Evolutionary conservation across 768 basidiomycete genomes (phyloP).

Genomic region (Clathrus columnatus): DNA sequence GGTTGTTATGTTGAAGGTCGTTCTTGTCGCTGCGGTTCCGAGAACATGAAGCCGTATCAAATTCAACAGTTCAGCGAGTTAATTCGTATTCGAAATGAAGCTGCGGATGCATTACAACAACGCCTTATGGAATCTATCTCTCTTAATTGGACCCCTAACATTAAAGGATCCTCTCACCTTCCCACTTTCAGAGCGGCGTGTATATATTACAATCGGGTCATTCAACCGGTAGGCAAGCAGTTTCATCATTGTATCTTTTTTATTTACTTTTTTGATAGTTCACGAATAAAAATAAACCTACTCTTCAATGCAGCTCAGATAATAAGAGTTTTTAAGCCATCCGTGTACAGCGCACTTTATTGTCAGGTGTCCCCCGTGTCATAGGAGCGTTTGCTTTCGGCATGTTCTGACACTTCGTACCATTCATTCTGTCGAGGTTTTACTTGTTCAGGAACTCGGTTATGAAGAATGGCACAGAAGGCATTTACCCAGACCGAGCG

Average conservation of each 20-base stretch:
- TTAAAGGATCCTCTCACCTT: background rate
- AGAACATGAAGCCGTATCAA: conserved; percentile 53
- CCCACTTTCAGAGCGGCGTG: conserved; percentile 8
- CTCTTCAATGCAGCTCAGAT: conserved; percentile 18
- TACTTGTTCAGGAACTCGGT: conserved; percentile 18
- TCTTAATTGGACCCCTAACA: background rate
- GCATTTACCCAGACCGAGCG: background rate
- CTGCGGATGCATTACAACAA: conserved; percentile 18
- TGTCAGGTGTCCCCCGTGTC: conserved; percentile 31
- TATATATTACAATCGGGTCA: background rate
- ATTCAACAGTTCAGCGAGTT: conserved; percentile 42
- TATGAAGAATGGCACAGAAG: conserved; percentile 26
- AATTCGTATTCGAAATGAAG: conserved; percentile 33
- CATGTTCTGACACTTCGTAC: conserved; percentile 27
- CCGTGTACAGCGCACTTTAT: conserved; percentile 23
- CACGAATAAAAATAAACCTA: background rate
- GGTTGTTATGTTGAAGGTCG: conserved; percentile 74
- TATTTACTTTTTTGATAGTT: background rate
- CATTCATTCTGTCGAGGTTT: conserved; percentile 30
- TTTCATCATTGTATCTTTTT: background rate
- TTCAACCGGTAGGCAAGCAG: background rate
- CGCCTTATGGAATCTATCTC: background rate
- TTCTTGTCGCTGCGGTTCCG: conserved; percentile 45
- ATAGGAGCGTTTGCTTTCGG: conserved; percentile 26
- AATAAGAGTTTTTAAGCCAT: conserved; percentile 16